phyloP scores from a whole-genome alignment of 2,329 filamentous ascomycete species.

The Monilinia fructigena region DNA sequence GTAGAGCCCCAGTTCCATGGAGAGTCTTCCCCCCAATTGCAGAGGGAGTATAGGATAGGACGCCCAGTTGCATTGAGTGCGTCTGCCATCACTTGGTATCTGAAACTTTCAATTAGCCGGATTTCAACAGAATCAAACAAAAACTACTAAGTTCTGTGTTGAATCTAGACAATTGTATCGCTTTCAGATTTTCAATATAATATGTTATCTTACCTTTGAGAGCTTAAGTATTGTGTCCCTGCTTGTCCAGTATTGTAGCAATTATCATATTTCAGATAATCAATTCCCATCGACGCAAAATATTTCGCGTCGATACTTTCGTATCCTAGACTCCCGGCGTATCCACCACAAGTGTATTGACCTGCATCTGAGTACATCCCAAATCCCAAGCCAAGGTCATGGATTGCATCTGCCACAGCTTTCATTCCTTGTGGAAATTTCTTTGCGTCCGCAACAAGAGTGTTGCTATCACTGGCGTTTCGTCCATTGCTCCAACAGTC shows the following conservation, averaged over 20 bases:
- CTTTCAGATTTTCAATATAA: background rate
- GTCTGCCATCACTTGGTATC: conserved; percentile 42
- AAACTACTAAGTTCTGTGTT: background rate
- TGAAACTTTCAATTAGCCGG: conserved; percentile 12
- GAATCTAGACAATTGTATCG: background rate
- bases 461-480: conserved; percentile 43
- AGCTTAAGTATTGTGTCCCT: conserved; percentile 45
- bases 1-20: conserved; percentile 43
- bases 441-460: conserved; percentile 43
- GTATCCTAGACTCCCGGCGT: conserved; percentile 48
- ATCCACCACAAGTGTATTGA: conserved; percentile 43
- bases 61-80: conserved; percentile 42
- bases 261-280: conserved; percentile 57
- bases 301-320: conserved; percentile 53
- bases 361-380: conserved; percentile 54
- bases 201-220: conserved; percentile 39
- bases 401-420: conserved; percentile 48
- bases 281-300: conserved; percentile 52
- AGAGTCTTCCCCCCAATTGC: conserved; percentile 52
- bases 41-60: conserved; percentile 44
- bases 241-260: conserved; percentile 55
- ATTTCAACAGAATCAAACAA: background rate
- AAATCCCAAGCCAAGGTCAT: conserved; percentile 49
- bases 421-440: conserved; percentile 51
- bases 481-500: conserved; percentile 53